Conservation (phyloP, 495 filamentous ascomycete species). For the Lepraria neglecta region DNA sequence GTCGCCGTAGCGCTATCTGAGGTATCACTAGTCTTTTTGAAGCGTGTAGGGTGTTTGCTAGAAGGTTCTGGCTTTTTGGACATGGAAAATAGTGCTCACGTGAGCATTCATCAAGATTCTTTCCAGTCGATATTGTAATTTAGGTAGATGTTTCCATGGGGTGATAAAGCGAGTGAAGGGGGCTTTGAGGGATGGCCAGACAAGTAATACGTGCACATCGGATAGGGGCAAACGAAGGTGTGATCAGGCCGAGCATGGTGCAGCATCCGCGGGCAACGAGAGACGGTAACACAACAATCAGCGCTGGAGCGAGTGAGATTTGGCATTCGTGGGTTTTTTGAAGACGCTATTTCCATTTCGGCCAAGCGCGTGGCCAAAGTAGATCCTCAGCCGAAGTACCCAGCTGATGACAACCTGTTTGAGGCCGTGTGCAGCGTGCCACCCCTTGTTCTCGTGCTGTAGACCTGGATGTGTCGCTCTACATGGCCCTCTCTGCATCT, state of each 20-base stretch:
- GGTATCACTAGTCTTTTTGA: constrained; percentile 12
- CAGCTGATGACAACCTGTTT: too few relatives aligned
- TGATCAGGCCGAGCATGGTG: not conserved
- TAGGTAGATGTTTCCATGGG: not conserved
- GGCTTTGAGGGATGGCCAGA: not conserved
- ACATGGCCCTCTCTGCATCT: too few relatives aligned
- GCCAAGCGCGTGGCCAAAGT: constrained; percentile 4
- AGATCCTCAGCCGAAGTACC: not conserved
- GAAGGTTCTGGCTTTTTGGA: not conserved
- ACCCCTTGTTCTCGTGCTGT: not conserved
- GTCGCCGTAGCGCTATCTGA: constrained; percentile 11
- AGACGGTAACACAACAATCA: not conserved
- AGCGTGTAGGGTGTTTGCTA: constrained; percentile 5
- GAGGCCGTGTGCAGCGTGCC: too few relatives aligned
- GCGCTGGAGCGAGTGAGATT: not conserved
- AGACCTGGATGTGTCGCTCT: too few relatives aligned
- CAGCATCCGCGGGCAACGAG: not conserved
- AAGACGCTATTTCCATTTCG: not conserved
- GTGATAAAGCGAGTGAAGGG: not conserved
- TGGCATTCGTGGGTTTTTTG: not conserved
- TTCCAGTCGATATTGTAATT: not conserved
- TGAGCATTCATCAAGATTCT: not conserved
- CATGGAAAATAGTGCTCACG: constrained; percentile 8
- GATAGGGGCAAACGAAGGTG: not conserved
- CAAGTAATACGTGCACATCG: not conserved